Evolutionary conservation across 495 filamentous ascomycete species (phyloP).

Genomic region (Tuber borchii): DNA sequence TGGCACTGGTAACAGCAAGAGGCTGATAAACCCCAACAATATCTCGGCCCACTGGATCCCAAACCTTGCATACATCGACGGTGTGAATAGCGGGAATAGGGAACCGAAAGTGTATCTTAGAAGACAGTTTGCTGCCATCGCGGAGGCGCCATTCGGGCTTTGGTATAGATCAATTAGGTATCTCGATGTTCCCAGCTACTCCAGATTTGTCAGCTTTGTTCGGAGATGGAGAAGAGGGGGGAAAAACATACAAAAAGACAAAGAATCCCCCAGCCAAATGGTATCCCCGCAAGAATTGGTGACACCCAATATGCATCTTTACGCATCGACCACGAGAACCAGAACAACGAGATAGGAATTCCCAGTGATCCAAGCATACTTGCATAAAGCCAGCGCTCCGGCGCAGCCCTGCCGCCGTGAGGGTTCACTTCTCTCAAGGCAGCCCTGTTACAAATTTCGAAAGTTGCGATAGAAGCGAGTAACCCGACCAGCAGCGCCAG

Average conservation of each 20-base stretch:
- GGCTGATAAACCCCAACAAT: slow-evolving; percentile 53
- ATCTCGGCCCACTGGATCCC: slow-evolving; percentile 55
- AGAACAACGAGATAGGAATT: slow-evolving; percentile 46
- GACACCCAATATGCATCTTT: slow-evolving; percentile 44
- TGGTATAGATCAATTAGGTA: slow-evolving; percentile 59
- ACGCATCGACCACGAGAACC: slow-evolving; percentile 49
- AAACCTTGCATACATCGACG: slow-evolving; percentile 51
- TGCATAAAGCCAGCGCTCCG: slow-evolving; percentile 53
- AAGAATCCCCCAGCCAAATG: slow-evolving; percentile 63
- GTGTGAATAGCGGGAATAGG: slow-evolving; percentile 56
- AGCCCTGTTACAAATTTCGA: slow-evolving; percentile 22
- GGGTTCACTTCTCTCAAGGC: slow-evolving; percentile 35
- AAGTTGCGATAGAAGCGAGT: slow-evolving; percentile 47
- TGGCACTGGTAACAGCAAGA: slow-evolving; percentile 54
- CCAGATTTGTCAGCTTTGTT: neutral
- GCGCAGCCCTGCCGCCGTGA: slow-evolving; percentile 44
- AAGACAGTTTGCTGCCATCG: slow-evolving; percentile 57
- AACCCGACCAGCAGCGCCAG: slow-evolving; percentile 54
- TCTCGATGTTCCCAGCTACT: slow-evolving; percentile 44
- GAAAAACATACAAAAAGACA: slow-evolving; percentile 49
- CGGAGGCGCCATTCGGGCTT: slow-evolving; percentile 53
- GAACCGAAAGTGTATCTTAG: slow-evolving; percentile 56
- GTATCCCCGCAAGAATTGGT: slow-evolving; percentile 50
- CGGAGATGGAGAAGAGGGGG: neutral
- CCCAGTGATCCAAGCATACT: slow-evolving; percentile 55